A percentile compares a stretch with the other conserved stretches of the same genome.
These are phyloP conservation scores for Aspergillus bombycis DNA, from an alignment of 2,329 filamentous ascomycete species.

Conservation along the genomic window DNA sequence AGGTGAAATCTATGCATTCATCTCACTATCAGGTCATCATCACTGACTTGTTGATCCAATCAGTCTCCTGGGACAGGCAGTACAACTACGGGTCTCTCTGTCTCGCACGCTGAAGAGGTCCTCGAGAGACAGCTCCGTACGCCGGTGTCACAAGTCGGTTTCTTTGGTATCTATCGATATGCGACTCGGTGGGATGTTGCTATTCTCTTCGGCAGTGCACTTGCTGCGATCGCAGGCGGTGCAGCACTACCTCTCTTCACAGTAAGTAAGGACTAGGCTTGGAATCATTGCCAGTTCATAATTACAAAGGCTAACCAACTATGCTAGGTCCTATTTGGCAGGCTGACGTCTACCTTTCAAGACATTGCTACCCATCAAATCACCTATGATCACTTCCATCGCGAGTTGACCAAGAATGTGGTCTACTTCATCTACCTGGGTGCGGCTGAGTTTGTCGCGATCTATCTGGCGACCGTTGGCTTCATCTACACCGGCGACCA, in stretches of 20 bases:
- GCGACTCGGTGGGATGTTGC: conserved; percentile 64
- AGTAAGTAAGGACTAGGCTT: conserved; percentile 41
- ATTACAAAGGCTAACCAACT: not conserved
- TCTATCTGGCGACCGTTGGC: conserved; percentile 77
- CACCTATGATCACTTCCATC: conserved; percentile 58
- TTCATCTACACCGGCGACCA: conserved; percentile 86
- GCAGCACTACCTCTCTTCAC: conserved; percentile 78
- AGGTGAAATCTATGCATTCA: not conserved
- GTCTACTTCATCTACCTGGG: conserved; percentile 83
- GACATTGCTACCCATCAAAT: conserved; percentile 58
- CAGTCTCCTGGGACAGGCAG: conserved; percentile 8
- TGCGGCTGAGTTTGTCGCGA: conserved; percentile 73
- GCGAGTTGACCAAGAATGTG: conserved; percentile 63
- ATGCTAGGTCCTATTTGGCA: conserved; percentile 66
- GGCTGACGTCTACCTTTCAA: conserved; percentile 72
- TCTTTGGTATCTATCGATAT: conserved; percentile 68
- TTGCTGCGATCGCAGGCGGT: conserved; percentile 70
- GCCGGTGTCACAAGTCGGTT: conserved; percentile 63
- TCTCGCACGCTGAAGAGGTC: conserved; percentile 59
- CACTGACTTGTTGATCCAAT: not conserved
- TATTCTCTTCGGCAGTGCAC: conserved; percentile 60
- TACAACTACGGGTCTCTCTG: conserved; percentile 2
- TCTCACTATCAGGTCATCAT: too few species aligned
- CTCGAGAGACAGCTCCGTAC: conserved; percentile 68
- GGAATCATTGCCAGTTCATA: not conserved